Evolutionary conservation across 305 asterid species (phyloP), one percentile per base, ranked within the genome.

Genomic region (Fraxinus angustifolia): DNA sequence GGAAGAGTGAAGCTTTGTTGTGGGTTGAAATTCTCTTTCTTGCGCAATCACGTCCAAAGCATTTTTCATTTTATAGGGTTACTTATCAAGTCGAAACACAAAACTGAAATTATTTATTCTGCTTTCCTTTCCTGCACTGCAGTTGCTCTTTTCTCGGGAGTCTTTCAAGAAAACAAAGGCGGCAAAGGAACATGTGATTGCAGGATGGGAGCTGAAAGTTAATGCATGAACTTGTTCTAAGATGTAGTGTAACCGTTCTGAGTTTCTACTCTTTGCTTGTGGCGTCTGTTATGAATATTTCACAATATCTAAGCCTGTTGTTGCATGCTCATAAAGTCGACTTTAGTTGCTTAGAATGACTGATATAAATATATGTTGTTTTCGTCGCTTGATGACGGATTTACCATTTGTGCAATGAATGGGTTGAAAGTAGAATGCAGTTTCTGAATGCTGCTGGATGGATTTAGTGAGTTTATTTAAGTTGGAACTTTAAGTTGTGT

Each of bases 171-270:
- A 91, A 80, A 93, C 98, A 6, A 88, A 90, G 85, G 86, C 91
- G 58, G 88, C 87, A 8, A 86, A 88, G 80, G 91, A 92, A 76
- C 50, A 86, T 45, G 84, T 92, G 30, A 78, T 92, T 21, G 93
- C 94, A 1, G 97, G 98, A 58, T 93, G 98, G 97, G 91, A 88
- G 35, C 90, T 92, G 2, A 93, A 92, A 87, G 92, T 93, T 58
- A 87, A 89, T 76, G 79, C 88, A 65, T 87, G 89, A 87, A 85
- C 42, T n/a, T 12, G 42, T 68, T 35, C 82, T 28, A 74, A 7
- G 31, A 58, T 19, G 70, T 58, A 17, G 70, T 58, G 70, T 58
- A 58, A 58, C 23, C 10, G 70, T 58, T 58, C 70, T 21, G 28
- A 17, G 70, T 58, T 7, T 58, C 70, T 19, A 2, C 70, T 56